These are phyloP conservation scores for Micromonas pusilla DNA, from an alignment of 139 green algal species.

Conservation along the genomic window DNA sequence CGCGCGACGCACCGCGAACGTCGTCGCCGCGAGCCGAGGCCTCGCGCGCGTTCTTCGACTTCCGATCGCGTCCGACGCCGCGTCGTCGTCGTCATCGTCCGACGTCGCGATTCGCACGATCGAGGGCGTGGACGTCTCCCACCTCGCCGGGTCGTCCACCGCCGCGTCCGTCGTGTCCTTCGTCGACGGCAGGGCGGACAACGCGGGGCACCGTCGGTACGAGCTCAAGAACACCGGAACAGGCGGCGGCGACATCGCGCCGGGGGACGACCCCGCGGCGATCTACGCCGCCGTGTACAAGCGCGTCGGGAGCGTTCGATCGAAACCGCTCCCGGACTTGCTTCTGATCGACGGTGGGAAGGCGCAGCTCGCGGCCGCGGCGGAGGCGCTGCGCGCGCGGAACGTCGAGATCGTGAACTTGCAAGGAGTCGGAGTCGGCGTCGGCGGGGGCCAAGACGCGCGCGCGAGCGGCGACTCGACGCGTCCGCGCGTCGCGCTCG, in stretches of 20 bases:
- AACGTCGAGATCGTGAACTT: slow-evolving; percentile 9
- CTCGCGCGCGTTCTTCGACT: no score
- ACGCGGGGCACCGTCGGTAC: not conserved
- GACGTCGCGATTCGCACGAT: slow-evolving; percentile 2
- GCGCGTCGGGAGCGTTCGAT: no score
- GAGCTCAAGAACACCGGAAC: not conserved
- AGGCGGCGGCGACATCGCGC: not conserved
- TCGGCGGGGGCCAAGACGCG: not conserved
- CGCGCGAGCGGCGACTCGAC: not conserved
- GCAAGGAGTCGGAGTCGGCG: not conserved
- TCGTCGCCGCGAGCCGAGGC: no score
- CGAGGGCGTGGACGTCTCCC: slow-evolving; percentile 24
- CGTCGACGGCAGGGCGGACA: not conserved
- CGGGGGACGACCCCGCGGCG: slow-evolving; percentile 1
- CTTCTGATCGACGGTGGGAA: slow-evolving; percentile 23
- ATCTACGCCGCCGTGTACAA: no score
- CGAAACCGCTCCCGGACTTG: slow-evolving; percentile 21
- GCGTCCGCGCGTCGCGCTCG: not conserved
- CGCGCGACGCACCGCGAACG: no score
- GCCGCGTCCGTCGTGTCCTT: slow-evolving; percentile 10
- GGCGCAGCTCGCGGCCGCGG: slow-evolving; percentile 14
- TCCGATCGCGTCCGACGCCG: no score
- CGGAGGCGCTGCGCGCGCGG: not conserved
- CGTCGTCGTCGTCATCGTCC: not conserved
- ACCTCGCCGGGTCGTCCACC: not conserved